phyloP scores from a whole-genome alignment of 805 yeast genomes.

The Pichia phayaonensis region DNA sequence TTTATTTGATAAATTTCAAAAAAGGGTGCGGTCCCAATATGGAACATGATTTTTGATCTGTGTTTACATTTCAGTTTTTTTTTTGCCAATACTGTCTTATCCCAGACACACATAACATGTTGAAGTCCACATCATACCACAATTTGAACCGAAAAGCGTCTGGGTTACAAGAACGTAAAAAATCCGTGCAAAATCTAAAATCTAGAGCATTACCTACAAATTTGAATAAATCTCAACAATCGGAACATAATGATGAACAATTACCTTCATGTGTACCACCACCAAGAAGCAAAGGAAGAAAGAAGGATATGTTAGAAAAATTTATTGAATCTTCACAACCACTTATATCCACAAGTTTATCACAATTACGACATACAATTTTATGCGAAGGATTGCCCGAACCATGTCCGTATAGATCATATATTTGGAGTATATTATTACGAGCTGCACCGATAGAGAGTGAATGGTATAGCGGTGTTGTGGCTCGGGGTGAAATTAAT shows the following conservation, averaged over 20 bases:
- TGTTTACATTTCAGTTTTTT: background rate
- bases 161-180: background rate
- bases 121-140: conserved; percentile 1
- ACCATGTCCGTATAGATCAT: conserved; percentile 58
- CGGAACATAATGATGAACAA: background rate
- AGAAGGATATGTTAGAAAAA: conserved; percentile 48
- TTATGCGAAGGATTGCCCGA: conserved; percentile 38
- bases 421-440: conserved; percentile 75
- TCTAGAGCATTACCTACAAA: background rate
- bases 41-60: background rate
- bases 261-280: background rate
- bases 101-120: background rate
- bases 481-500: conserved; percentile 41
- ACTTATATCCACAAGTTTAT: conserved; percentile 40
- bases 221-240: background rate
- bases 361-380: conserved; percentile 46
- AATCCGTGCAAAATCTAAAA: conserved; percentile 4
- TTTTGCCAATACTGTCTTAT: background rate
- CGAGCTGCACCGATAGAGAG: conserved; percentile 55
- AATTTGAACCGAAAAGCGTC: conserved; percentile 1
- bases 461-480: conserved; percentile 44
- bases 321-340: conserved; percentile 38
- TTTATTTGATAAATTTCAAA: background rate
- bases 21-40: background rate
- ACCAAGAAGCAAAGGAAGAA: conserved; percentile 29